phyloP scores from a whole-genome alignment of 2,329 filamentous ascomycete genomes.

The Fusarium circinatum region DNA sequence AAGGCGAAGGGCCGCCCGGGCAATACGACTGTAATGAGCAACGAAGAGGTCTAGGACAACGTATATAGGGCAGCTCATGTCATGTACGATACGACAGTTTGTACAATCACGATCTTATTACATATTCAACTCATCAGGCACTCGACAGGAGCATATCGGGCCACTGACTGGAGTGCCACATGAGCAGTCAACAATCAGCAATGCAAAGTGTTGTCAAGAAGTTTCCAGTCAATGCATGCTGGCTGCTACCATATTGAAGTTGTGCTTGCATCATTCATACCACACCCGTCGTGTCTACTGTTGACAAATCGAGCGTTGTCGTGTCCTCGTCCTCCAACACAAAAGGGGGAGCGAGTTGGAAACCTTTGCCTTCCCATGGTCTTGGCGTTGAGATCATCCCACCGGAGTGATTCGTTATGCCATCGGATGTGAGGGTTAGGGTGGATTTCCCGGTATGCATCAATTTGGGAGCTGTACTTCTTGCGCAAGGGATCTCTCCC shows the following conservation, averaged over 20 bases:
- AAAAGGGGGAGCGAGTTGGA: not conserved
- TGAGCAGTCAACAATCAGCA: not conserved
- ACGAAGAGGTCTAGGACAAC: constrained; percentile 2
- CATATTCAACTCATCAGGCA: not conserved
- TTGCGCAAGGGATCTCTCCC: not conserved
- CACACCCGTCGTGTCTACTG: not conserved
- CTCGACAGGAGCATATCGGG: not conserved
- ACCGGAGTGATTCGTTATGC: not conserved
- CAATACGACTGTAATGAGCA: not conserved
- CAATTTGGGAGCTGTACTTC: not conserved
- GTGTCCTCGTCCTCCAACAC: not conserved
- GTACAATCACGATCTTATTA: constrained; percentile 7
- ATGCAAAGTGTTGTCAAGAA: not conserved
- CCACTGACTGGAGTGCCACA: not conserved
- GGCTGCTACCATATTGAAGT: not conserved
- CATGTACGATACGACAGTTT: constrained; percentile 24
- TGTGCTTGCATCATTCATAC: not conserved
- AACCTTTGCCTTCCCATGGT: not conserved
- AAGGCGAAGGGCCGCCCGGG: not conserved
- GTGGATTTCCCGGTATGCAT: not conserved
- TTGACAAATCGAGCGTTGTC: not conserved
- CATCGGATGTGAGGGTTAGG: not conserved
- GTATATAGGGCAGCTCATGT: not conserved
- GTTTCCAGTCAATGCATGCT: not conserved
- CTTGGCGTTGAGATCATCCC: not conserved